A percentile compares a stretch with the other conserved stretches of the same genome.
Conservation (phyloP, 495 filamentous ascomycete genomes). For the Tuber umbilicatum region DNA sequence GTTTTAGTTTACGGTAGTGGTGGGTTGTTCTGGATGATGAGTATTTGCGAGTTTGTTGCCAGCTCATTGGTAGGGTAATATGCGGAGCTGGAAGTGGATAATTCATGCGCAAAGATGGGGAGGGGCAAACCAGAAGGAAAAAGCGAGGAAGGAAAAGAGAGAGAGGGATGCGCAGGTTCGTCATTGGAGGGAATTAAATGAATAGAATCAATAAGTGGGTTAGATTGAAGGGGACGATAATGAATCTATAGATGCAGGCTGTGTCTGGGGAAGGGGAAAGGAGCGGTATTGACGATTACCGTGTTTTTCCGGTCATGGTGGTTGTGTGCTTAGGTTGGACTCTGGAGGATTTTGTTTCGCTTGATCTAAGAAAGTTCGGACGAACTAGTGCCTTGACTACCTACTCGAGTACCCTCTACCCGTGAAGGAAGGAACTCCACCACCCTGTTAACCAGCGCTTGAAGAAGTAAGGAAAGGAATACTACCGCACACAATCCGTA, state of each 20-base stretch:
- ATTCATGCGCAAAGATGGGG: not conserved
- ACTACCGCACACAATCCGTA: not conserved
- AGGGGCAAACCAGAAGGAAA: not conserved
- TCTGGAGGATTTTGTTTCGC: not conserved
- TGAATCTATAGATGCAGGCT: not conserved
- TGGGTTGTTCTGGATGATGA: not conserved
- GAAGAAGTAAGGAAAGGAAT: not conserved
- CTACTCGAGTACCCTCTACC: too few relatives aligned
- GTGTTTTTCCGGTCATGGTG: not conserved
- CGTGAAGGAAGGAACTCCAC: not conserved
- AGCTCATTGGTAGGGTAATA: conserved; percentile 2
- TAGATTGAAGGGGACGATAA: not conserved
- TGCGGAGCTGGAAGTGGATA: not conserved
- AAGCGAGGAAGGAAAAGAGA: too few relatives aligned
- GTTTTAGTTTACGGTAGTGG: not conserved
- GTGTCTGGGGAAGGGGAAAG: not conserved
- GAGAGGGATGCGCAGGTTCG: not conserved
- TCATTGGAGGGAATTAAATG: not conserved
- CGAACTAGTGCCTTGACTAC: not conserved
- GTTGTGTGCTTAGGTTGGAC: not conserved
- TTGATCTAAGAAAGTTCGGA: not conserved
- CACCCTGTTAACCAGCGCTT: not conserved
- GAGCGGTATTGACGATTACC: not conserved
- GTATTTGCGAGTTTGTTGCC: not conserved
- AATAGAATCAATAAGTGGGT: not conserved